phyloP scores from a whole-genome alignment of 2,329 filamentous ascomycete species.

The Lasiodiplodia sp. region DNA sequence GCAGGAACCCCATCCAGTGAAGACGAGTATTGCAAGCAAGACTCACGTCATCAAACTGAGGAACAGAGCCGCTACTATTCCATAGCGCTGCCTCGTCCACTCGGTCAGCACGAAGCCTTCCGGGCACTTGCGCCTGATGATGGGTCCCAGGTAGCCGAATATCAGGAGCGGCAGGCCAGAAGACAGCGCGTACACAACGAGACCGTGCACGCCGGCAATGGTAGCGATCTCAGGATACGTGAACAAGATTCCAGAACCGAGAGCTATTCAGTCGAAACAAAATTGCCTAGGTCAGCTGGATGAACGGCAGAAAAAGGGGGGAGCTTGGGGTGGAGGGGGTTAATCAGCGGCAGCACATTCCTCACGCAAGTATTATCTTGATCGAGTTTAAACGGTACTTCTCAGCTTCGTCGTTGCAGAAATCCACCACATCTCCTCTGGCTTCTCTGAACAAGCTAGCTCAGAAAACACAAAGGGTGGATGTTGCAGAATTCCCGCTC shows the following conservation, averaged over 20 bases:
- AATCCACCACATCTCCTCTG: conserved; percentile 12
- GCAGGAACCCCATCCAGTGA: background rate
- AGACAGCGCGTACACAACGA: conserved; percentile 77
- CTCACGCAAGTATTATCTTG: conserved; percentile 99
- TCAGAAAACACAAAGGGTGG: conserved; percentile 54
- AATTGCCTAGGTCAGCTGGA: conserved; percentile 44
- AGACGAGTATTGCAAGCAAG: background rate
- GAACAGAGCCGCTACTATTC: conserved; percentile 71
- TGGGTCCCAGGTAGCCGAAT: conserved; percentile 76
- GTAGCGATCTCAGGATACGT: conserved; percentile 82
- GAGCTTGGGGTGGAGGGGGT: conserved; percentile 52
- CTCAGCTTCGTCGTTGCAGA: conserved; percentile 74
- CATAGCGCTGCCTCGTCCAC: conserved; percentile 83
- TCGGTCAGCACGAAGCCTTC: conserved; percentile 86
- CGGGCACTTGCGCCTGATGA: conserved; percentile 80
- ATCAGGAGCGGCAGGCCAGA: conserved; percentile 75
- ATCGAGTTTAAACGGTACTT: conserved; percentile 96
- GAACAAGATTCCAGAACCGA: conserved; percentile 84
- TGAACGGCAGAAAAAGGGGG: conserved; percentile 23
- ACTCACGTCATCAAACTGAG: conserved; percentile 73
- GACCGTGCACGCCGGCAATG: conserved; percentile 78
- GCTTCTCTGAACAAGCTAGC: background rate
- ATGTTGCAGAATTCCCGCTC: conserved; percentile 37
- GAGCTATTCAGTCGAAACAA: conserved; percentile 59
- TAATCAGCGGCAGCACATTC: conserved; percentile 88